Evolutionary conservation across 2,329 filamentous ascomycete genomes (phyloP).

Genomic region (Fonsecaea monophora): DNA sequence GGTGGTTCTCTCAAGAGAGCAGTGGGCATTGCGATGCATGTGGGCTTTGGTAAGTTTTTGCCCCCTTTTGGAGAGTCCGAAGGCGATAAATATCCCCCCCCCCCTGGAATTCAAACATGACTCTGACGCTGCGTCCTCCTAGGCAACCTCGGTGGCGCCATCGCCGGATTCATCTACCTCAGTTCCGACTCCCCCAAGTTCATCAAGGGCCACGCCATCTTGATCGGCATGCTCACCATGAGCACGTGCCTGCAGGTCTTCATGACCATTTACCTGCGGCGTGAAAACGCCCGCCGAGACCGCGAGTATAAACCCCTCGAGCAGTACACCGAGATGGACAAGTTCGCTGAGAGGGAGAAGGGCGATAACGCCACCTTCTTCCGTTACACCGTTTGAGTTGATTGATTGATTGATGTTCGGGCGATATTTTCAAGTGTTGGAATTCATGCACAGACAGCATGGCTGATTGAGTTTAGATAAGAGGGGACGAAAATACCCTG

Average conservation of each 20-base stretch:
- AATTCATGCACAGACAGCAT: neutral
- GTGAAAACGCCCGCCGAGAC: slow-evolving; percentile 36
- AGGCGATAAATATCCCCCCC: neutral
- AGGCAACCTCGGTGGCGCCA: slow-evolving; percentile 33
- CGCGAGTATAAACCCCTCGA: slow-evolving; percentile 28
- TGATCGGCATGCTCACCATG: slow-evolving; percentile 73
- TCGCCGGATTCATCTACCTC: slow-evolving; percentile 72
- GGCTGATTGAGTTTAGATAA: neutral
- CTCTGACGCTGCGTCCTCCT: slow-evolving; percentile 50
- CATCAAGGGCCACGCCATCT: slow-evolving; percentile 68
- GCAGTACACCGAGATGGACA: slow-evolving; percentile 29
- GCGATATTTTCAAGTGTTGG: neutral
- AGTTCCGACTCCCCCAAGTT: slow-evolving; percentile 65
- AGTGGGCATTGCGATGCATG: slow-evolving; percentile 85
- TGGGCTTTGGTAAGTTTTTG: slow-evolving; percentile 91
- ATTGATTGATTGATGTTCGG: neutral
- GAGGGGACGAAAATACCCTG: neutral
- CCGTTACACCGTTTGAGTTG: slow-evolving; percentile 30
- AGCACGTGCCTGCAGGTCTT: slow-evolving; percentile 68
- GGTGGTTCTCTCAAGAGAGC: slow-evolving; percentile 90
- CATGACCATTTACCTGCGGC: slow-evolving; percentile 37
- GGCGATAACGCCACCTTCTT: slow-evolving; percentile 36
- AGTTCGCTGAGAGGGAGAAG: slow-evolving; percentile 31
- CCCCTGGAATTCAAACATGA: neutral
- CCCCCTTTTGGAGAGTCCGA: slow-evolving; percentile 63